Evolutionary conservation across 2,329 filamentous ascomycete species (phyloP), one percentile per base, ranked within the genome.

Genomic region (Stachybotrys echinatus): DNA sequence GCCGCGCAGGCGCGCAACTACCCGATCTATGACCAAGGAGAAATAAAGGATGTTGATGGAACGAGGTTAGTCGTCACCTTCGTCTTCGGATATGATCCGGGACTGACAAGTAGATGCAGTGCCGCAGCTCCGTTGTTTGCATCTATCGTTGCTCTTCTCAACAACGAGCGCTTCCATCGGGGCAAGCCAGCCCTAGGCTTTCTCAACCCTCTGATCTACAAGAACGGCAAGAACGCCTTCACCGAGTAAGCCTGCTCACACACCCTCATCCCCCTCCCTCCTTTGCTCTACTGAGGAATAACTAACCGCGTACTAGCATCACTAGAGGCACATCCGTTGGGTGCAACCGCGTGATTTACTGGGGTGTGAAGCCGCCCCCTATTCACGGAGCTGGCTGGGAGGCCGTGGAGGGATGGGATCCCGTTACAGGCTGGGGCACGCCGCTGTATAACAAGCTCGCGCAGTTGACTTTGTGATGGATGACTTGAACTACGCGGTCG

Each of bases 121-220:
- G 84, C 84, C 1, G 77, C 85, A 3, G 70, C 80, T 1, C 87
- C 87, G 0, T 70, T 83, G 1, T 77, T 85, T 46, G 83, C 84
- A 0, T 76, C 76, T 14, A 75, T 89, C 54, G 69, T 89, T 45
- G 74, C 79, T 1, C 73, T 87, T 37, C 64, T 89, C 47, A 89
- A 89, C 60, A 80, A 84, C 52, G 76, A 79, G 20, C 73, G 83
- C 27, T 65, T 87, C 45, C 68, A 75, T 17, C 68, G 70, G n/a
- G 79, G 79, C 1, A 75, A 75, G 60, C 62, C 74, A 6, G 59
- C 70, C 0, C 65, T 85, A 57, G 81, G 82, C 1, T 85, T 83
- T 58, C 63, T 85, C 22, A 85, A 85, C 61, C 81, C 81, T 1
- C 82, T 78, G 76, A 65, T 85, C 17, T 85, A 84, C 56, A 59